These are phyloP conservation scores for Candida coleopterorum DNA, from an alignment of 805 yeast genomes.

Conservation along the genomic window DNA sequence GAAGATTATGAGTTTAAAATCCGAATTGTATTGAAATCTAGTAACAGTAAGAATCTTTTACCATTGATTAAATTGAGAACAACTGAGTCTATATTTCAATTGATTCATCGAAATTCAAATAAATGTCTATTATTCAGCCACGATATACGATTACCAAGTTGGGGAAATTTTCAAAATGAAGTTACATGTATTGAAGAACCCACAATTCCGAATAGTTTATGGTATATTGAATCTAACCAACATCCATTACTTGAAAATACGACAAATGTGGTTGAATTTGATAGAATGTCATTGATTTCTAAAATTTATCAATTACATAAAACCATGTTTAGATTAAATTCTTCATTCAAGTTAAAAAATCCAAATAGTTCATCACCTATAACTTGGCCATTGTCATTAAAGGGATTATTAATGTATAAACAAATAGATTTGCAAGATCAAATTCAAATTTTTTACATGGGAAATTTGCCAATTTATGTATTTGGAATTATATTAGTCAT, in stretches of 20 bases:
- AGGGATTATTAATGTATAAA: conserved; percentile 59
- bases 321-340: conserved; percentile 49
- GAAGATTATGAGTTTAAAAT: conserved; percentile 68
- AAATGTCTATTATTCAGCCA: conserved; percentile 75
- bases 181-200: conserved; percentile 82
- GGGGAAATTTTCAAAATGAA: conserved; percentile 86
- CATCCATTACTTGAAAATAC: conserved; percentile 43
- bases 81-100: conserved; percentile 63
- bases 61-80: conserved; percentile 43
- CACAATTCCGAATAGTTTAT: conserved; percentile 57
- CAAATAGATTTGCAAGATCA: conserved; percentile 26
- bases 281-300: conserved; percentile 36
- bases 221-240: conserved; percentile 66
- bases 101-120: conserved; percentile 56
- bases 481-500: conserved; percentile 32
- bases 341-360: conserved; percentile 45
- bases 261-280: conserved; percentile 16
- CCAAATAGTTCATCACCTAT: conserved; percentile 49
- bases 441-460: conserved; percentile 51
- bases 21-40: conserved; percentile 35
- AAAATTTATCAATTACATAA: conserved; percentile 54
- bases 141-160: conserved; percentile 65
- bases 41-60: conserved; percentile 28
- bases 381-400: conserved; percentile 56
- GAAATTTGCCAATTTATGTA: conserved; percentile 60